A percentile compares a stretch with the other conserved stretches of the same genome.
These are phyloP conservation scores for Pleurotus giganteus DNA, from an alignment of 768 basidiomycete species.

Conservation along the genomic window DNA sequence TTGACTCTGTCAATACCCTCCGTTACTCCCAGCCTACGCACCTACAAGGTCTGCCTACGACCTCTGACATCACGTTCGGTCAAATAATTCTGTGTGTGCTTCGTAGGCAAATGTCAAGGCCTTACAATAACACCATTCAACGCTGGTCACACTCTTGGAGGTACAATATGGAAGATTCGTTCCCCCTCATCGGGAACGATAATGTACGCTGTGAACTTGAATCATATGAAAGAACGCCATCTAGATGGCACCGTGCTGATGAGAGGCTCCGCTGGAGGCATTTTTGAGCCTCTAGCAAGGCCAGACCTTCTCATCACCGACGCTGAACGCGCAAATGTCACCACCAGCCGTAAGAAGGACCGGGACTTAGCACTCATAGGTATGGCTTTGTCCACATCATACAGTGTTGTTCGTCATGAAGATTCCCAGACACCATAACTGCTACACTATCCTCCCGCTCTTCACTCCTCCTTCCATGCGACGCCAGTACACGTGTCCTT, in stretches of 20 bases:
- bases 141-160: constrained; percentile 93
- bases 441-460: constrained; percentile 77
- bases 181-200: constrained; percentile 96
- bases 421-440: constrained; percentile 74
- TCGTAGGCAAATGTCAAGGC: constrained; percentile 82
- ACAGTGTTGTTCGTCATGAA: not conserved
- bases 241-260: constrained; percentile 91
- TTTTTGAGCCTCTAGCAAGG: constrained; percentile 83
- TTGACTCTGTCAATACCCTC: constrained; percentile 87
- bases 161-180: constrained; percentile 98
- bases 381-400: constrained; percentile 23
- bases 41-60: constrained; percentile 67
- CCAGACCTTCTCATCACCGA: constrained; percentile 95
- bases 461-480: constrained; percentile 88
- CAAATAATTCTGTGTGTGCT: not conserved
- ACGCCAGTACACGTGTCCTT: constrained; percentile 90
- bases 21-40: constrained; percentile 96
- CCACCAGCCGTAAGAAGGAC: constrained; percentile 85
- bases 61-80: constrained; percentile 6
- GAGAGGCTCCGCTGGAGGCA: constrained; percentile 66
- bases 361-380: constrained; percentile 88
- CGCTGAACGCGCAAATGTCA: constrained; percentile 79
- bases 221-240: constrained; percentile 95
- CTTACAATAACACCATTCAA: constrained; percentile 94
- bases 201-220: constrained; percentile 91